Percentiles rank a stretch among this genome's conserved stretches.
phyloP scores from a whole-genome alignment of 2,329 filamentous ascomycete species.

The Nigrospora osmanthi region DNA sequence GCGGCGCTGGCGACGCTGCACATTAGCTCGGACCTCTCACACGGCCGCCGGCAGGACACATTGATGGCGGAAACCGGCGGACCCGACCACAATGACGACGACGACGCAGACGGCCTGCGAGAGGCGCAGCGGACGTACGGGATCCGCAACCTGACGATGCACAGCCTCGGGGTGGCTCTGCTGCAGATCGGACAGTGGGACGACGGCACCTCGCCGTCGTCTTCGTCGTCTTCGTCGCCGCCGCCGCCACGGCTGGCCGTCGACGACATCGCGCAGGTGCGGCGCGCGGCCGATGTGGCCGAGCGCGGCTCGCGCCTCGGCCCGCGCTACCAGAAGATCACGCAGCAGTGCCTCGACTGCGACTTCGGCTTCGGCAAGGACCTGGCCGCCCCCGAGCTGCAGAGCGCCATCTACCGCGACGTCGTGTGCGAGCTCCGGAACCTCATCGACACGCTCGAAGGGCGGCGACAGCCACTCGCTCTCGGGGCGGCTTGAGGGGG shows the following conservation, averaged over 20 bases:
- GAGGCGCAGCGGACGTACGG: slow-evolving; percentile 8
- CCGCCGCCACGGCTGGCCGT: no score
- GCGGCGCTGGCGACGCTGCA: slow-evolving; percentile 8
- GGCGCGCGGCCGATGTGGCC: slow-evolving; percentile 8
- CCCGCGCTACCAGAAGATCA: slow-evolving; percentile 12
- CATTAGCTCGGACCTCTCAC: slow-evolving; percentile 5
- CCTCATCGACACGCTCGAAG: slow-evolving; percentile 1
- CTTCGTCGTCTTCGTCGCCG: no score
- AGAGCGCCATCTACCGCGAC: slow-evolving; percentile 10
- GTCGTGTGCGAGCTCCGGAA: slow-evolving; percentile 8
- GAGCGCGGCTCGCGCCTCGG: slow-evolving; percentile 7
- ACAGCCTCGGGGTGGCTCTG: slow-evolving; percentile 17
- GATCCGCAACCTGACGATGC: slow-evolving; percentile 15
- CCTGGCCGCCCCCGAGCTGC: slow-evolving; percentile 7
- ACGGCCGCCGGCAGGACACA: not conserved
- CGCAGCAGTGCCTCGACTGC: slow-evolving; percentile 15
- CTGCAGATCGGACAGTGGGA: slow-evolving; percentile 17
- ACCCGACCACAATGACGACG: slow-evolving; percentile 1
- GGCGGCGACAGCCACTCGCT: not conserved
- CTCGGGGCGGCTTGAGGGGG: no score
- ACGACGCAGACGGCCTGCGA: slow-evolving; percentile 2
- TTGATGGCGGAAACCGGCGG: not conserved
- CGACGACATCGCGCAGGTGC: slow-evolving; percentile 12
- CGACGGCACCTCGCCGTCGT: slow-evolving; percentile 4
- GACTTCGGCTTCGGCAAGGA: slow-evolving; percentile 15